Evolutionary conservation across 108 stramenopile species (phyloP), one percentile per base, ranked within the genome.

Genomic region (Skeletonema marinoi): DNA sequence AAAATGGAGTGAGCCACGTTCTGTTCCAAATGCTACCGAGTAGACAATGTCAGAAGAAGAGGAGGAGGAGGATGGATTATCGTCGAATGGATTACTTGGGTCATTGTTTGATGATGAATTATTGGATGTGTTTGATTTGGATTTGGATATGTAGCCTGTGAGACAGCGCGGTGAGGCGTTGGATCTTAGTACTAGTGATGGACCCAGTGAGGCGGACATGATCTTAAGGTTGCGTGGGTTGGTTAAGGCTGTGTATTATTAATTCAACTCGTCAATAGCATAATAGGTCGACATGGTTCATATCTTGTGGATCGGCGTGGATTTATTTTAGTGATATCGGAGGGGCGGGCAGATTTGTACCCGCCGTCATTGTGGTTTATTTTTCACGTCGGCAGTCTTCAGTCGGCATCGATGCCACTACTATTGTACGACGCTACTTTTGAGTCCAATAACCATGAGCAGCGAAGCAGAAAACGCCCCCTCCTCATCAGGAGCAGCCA

Each of bases 1-100:
- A 63, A 71, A 86, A 71, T 95, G 92, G 19, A 95, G 66, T 17
- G 86, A 80, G 54, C 92, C 94, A 42, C 88, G 84, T 70, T 95
- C 94, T 13, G 91, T 91, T 1, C 94, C 94, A 61, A 88, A 87
- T 16, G 90, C 81, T 31, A 91, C 74, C 0, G 89, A 76, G 44
- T 83, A 80, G 7, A 35, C 69, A 7, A 19, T 14, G 30, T 32
- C 54, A 0, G 44, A 46, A 3, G 44, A 4, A 4, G 44, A 46
- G 3, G 44, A n/a, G 44, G 63, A 19, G 3, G 33, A 12, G 1
- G n/a, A 19, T 36, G 63, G 33, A 17, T 35, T 71, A 30, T 81
- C 80, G 36, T 81, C 80, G 38, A 81, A 81, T 60, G 67, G 81
- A 66, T 74, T 75, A 48, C 13, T 51, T 5, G 70, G 60, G 11